phyloP scores from a whole-genome alignment of 2,329 filamentous ascomycete species.

The Rugonectria rugulosa region DNA sequence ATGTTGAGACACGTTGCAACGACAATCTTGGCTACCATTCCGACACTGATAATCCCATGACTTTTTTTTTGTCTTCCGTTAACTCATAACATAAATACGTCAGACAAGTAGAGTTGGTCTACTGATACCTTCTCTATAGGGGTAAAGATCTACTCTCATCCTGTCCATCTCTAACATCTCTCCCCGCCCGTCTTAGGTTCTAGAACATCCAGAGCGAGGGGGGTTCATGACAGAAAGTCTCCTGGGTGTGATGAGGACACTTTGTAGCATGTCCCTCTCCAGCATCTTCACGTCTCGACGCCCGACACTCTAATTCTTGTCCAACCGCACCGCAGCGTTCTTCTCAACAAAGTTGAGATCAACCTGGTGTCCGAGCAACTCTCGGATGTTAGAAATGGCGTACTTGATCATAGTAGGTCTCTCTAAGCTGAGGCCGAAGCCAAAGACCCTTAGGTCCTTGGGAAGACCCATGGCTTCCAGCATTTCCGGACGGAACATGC shows the following conservation, averaged over 20 bases:
- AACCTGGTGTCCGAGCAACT: slow-evolving; percentile 93
- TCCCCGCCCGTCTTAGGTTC: background rate
- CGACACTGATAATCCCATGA: slow-evolving; percentile 1
- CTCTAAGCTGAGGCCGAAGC: slow-evolving; percentile 91
- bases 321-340: slow-evolving; percentile 89
- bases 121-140: background rate
- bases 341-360: slow-evolving; percentile 91
- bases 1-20: no score
- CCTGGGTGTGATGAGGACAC: slow-evolving; percentile 1
- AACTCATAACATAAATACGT: slow-evolving; percentile 16
- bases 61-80: slow-evolving; percentile 16
- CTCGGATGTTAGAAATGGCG: slow-evolving; percentile 87
- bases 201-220: background rate
- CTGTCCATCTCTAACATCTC: slow-evolving; percentile 1
- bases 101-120: slow-evolving; percentile 1
- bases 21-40: background rate
- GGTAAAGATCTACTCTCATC: background rate
- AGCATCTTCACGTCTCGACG: background rate
- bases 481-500: slow-evolving; percentile 99
- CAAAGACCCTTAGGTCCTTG: slow-evolving; percentile 90
- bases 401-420: slow-evolving; percentile 98
- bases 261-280: background rate
- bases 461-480: slow-evolving; percentile 92
- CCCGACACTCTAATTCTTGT: slow-evolving; percentile 70
- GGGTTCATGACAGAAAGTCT: background rate